Base-by-base conservation (phyloP, 2,329 filamentous ascomycete genomes). In the Alternaria infectoria region DNA sequence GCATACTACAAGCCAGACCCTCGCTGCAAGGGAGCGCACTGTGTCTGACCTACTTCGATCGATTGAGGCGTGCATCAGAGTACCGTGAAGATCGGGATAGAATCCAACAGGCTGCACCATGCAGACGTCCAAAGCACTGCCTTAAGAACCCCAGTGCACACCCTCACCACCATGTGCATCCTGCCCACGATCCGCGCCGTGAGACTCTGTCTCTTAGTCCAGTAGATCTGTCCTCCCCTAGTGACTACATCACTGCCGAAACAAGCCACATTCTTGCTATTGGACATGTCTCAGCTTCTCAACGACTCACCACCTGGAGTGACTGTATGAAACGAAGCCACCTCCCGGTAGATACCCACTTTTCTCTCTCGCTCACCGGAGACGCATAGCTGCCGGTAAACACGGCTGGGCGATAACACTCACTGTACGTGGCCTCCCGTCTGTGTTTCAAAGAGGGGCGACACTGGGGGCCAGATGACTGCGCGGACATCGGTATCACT, bases 341-440 rank as follows among this genome's bases (percentile, higher is more conserved):
- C n/a, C 4, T 40, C 36, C 36, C 8, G 36, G 36, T 0, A 6
- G n/a, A 17, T 40, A 17, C 36, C 36, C 36, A 17, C 36, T 40
- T 17, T 40, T 40, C 36, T 17, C 36, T 7, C 6, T 19, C 28
- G 4, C 51, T 66, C 56, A 68, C 66, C 66, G 66, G 66, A 61
- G 8, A 7, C 21, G 43, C 28, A 46, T 51, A 40, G 40, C 30
- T 56, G 40, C 58, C 59, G 49, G 44, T 55, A 47, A 47, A 23
- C 49, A 26, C 46, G n/a, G 6, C 50, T n/a, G 13, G 30, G 28
- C 47, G 46, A 23, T 59, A 44, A 32, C 32, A 60, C 45, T 26
- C 52, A 25, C 23, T 30, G 51, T 52, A 62, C 59, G 47, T 40
- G 51, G 50, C 61, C 17, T 47, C 40, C 52, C 57, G 32, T 52